Percentiles rank a stretch among this genome's conserved stretches.
These are phyloP conservation scores for Torulaspora microellipsoides DNA, from an alignment of 805 yeast genomes.

Conservation along the genomic window DNA sequence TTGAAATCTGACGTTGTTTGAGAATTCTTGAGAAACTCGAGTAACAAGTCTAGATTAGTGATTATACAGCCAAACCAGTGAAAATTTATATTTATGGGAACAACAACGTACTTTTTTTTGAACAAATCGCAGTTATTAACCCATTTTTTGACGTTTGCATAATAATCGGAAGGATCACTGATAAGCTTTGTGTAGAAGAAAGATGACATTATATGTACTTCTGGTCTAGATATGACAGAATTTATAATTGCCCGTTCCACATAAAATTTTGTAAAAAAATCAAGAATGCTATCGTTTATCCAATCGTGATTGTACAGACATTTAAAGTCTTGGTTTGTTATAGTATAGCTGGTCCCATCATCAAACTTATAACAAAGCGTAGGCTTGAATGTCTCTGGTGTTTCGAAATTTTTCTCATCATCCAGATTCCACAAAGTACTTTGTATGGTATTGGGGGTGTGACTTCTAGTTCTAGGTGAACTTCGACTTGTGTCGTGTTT, in stretches of 20 bases:
- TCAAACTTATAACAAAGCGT: slow-evolving; percentile 47
- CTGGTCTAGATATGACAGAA: slow-evolving; percentile 31
- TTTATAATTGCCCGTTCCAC: slow-evolving; percentile 37
- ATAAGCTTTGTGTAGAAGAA: slow-evolving; percentile 72
- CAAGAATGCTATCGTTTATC: slow-evolving; percentile 86
- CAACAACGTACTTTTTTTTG: slow-evolving; percentile 53
- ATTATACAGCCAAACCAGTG: slow-evolving; percentile 90
- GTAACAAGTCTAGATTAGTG: slow-evolving; percentile 42
- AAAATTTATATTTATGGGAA: slow-evolving; percentile 74
- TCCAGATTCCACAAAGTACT: slow-evolving; percentile 14
- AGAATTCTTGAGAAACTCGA: slow-evolving; percentile 12
- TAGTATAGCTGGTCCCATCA: slow-evolving; percentile 50
- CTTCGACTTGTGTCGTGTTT: no score
- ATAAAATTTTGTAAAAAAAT: slow-evolving; percentile 68
- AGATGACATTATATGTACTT: slow-evolving; percentile 65
- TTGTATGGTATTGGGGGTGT: slow-evolving; percentile 8
- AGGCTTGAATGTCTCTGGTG: slow-evolving; percentile 36
- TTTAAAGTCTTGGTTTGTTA: slow-evolving; percentile 67
- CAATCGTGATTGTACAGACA: slow-evolving; percentile 78
- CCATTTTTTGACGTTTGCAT: slow-evolving; percentile 72
- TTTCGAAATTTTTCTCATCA: slow-evolving; percentile 18
- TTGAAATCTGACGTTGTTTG: neutral
- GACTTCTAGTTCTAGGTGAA: slow-evolving; percentile 4
- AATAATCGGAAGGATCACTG: slow-evolving; percentile 41
- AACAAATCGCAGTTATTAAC: slow-evolving; percentile 61